These are phyloP conservation scores for Backusella luteola DNA, from an alignment of 192 early-diverging fungal genomes.

Conservation along the genomic window DNA sequence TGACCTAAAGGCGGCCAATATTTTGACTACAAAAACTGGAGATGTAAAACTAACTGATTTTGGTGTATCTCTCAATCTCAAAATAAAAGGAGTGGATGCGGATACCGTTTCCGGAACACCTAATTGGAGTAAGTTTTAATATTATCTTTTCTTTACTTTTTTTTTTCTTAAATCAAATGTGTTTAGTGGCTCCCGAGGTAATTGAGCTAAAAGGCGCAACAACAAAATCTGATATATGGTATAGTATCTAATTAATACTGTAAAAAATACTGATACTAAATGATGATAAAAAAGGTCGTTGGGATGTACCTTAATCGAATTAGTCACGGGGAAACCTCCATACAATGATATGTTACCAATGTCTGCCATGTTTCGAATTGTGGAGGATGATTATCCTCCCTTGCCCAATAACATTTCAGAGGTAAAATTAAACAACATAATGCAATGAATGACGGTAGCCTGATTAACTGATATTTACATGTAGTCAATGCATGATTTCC, in stretches of 20 bases:
- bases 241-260: neutral
- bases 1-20: slow-evolving; percentile 96
- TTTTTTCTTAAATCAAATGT: neutral
- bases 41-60: slow-evolving; percentile 95
- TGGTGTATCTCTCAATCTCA: slow-evolving; percentile 91
- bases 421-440: slow-evolving; percentile 7
- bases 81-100: slow-evolving; percentile 62
- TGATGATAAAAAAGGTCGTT: slow-evolving; percentile 53
- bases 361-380: slow-evolving; percentile 92
- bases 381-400: slow-evolving; percentile 89
- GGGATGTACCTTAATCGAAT: slow-evolving; percentile 91
- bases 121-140: slow-evolving; percentile 62
- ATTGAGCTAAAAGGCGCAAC: slow-evolving; percentile 89
- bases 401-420: slow-evolving; percentile 79
- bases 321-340: slow-evolving; percentile 90
- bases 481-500: slow-evolving; percentile 74
- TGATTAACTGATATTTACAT: neutral
- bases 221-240: slow-evolving; percentile 91
- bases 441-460: neutral
- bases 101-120: slow-evolving; percentile 77
- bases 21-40: slow-evolving; percentile 92
- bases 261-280: neutral
- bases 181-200: slow-evolving; percentile 76
- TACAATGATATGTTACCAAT: slow-evolving; percentile 83
- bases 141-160: neutral